These are phyloP conservation scores for Blastocystis sp. DNA, from an alignment of 352 stramenopile species.

Conservation along the genomic window DNA sequence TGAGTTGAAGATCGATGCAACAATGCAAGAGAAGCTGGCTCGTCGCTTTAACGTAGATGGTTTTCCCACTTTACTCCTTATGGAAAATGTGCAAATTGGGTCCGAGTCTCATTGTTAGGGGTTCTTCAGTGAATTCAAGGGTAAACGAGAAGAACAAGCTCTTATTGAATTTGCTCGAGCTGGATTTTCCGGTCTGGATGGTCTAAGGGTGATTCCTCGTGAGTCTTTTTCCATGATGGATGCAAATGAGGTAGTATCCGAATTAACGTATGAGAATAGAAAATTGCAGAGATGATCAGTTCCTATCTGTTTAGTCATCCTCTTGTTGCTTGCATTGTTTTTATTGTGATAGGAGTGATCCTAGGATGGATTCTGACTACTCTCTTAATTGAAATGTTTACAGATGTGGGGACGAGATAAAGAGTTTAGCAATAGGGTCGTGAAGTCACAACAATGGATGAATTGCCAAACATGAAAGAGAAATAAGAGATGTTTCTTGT, in stretches of 20 bases:
- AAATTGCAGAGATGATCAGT: background rate
- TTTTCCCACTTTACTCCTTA: conserved; percentile 50
- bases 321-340: conserved; percentile 1
- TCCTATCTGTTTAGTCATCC: background rate
- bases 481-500: background rate
- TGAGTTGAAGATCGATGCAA: conserved; percentile 34
- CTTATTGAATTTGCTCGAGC: conserved; percentile 2
- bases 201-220: background rate
- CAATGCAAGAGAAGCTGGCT: background rate
- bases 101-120: background rate
- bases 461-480: background rate
- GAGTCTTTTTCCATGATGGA: background rate
- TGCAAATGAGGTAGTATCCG: background rate
- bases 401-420: background rate
- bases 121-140: conserved; percentile 26
- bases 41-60: conserved; percentile 19
- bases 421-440: background rate
- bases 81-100: background rate
- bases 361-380: background rate
- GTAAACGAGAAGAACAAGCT: conserved; percentile 1
- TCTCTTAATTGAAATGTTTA: background rate
- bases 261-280: background rate
- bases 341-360: background rate
- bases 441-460: background rate
- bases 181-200: background rate